phyloP scores from a whole-genome alignment of 768 basidiomycete genomes.

The Phaeotremella skinneri region DNA sequence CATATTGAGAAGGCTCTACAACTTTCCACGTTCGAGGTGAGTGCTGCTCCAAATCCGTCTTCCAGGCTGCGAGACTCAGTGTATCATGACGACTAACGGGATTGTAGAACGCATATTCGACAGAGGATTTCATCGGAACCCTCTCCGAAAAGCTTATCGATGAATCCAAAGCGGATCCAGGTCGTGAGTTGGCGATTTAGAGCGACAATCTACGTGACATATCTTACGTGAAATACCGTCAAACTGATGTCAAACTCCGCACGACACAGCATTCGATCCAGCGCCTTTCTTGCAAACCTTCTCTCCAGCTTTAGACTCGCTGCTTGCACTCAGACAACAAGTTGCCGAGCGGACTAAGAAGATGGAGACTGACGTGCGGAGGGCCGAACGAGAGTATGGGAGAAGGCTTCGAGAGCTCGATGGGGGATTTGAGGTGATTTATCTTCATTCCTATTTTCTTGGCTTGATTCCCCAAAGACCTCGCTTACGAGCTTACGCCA shows the following conservation, averaged over 20 bases:
- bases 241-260: too few relatives aligned
- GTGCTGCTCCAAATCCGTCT: background rate
- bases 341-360: conserved; percentile 86
- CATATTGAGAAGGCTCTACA: conserved; percentile 55
- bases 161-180: conserved; percentile 76
- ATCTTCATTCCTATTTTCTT: background rate
- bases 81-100: too few relatives aligned
- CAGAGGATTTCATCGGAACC: conserved; percentile 80
- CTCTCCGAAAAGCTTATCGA: conserved; percentile 84
- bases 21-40: conserved; percentile 54
- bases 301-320: conserved; percentile 81
- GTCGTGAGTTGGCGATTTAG: too few relatives aligned
- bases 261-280: conserved; percentile 94
- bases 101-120: conserved; percentile 56
- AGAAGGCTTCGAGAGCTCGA: conserved; percentile 91
- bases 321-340: conserved; percentile 82
- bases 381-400: conserved; percentile 88
- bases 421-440: conserved; percentile 79
- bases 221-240: conserved; percentile 9
- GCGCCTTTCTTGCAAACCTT: conserved; percentile 90
- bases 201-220: too few relatives aligned
- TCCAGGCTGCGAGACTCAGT: too few relatives aligned
- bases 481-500: too few relatives aligned
- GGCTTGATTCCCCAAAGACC: too few relatives aligned
- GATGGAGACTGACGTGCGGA: conserved; percentile 84